A percentile compares a stretch with the other conserved stretches of the same genome.
Evolutionary conservation across 1,284 basidiomycete species (phyloP).

Genomic region (Mycosarcoma maydis): DNA sequence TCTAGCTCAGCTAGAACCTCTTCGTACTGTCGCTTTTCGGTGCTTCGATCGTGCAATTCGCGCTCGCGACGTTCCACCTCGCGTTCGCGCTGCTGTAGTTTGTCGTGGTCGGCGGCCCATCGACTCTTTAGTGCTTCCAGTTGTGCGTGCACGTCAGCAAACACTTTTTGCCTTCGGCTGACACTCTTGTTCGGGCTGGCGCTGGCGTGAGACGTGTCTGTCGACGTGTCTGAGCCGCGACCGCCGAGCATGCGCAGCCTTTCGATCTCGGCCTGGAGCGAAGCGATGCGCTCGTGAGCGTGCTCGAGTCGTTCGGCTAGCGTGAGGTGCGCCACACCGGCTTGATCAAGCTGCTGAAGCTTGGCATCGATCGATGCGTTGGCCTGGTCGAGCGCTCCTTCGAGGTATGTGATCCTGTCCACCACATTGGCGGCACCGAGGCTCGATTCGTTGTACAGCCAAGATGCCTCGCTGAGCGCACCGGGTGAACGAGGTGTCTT

Average conservation of each 20-base stretch:
- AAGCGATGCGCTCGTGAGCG: slow-evolving; percentile 41
- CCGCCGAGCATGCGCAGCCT: slow-evolving; percentile 22
- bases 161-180: slow-evolving; percentile 35
- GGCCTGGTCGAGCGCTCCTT: slow-evolving; percentile 48
- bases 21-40: slow-evolving; percentile 32
- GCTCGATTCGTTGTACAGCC: slow-evolving; percentile 56
- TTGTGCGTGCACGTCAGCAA: slow-evolving; percentile 43
- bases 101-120: slow-evolving; percentile 45
- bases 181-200: slow-evolving; percentile 38
- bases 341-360: slow-evolving; percentile 46
- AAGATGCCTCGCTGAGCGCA: slow-evolving; percentile 46
- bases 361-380: slow-evolving; percentile 55
- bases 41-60: slow-evolving; percentile 41
- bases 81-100: slow-evolving; percentile 37
- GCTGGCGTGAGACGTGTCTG: too few species aligned
- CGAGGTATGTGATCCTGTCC: slow-evolving; percentile 41
- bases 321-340: slow-evolving; percentile 46
- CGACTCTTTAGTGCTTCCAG: slow-evolving; percentile 47
- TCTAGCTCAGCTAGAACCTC: slow-evolving; percentile 38
- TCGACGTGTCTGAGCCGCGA: slow-evolving; percentile 12
- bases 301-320: slow-evolving; percentile 37
- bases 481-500: slow-evolving; percentile 45
- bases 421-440: slow-evolving; percentile 43
- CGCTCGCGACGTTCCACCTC: slow-evolving; percentile 41
- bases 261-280: slow-evolving; percentile 48